A percentile compares a stretch with the other conserved stretches of the same genome.
phyloP scores from a whole-genome alignment of 2,329 filamentous ascomycete species.

The Penicillium sp. region DNA sequence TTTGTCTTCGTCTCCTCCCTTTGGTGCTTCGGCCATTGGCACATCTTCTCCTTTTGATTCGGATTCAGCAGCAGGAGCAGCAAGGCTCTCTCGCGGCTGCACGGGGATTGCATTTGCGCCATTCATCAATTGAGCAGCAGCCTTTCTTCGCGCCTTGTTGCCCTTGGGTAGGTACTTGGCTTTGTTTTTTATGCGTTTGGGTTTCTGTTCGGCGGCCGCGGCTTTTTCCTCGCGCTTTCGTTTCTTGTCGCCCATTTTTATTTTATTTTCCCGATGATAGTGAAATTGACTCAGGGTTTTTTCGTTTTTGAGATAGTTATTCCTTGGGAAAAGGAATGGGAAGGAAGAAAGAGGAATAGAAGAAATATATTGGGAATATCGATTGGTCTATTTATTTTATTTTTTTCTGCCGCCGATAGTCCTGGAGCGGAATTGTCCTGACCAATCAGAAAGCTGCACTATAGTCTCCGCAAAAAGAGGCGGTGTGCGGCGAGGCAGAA shows the following conservation, averaged over 20 bases:
- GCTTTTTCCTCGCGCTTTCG: constrained; percentile 34
- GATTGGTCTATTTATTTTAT: not conserved
- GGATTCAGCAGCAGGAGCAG: not conserved
- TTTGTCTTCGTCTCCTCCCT: constrained; percentile 1
- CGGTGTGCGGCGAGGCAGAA: constrained; percentile 68
- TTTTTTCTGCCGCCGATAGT: not conserved
- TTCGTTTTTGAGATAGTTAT: not conserved
- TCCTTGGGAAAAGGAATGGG: not conserved
- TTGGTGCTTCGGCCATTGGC: not conserved
- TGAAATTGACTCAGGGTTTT: not conserved
- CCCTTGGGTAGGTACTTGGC: constrained; percentile 25
- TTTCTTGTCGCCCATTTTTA: constrained; percentile 35
- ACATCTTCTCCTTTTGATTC: not conserved
- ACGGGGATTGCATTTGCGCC: constrained; percentile 14
- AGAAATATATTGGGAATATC: not conserved
- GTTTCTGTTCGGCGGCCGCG: constrained; percentile 28
- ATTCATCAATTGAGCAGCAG: constrained; percentile 12
- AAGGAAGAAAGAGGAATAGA: not conserved
- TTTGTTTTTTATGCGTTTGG: constrained; percentile 14
- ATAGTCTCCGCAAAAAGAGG: constrained; percentile 56
- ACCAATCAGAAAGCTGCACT: constrained; percentile 48
- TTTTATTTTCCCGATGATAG: not conserved
- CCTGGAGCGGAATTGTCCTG: not conserved
- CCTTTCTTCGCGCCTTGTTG: constrained; percentile 20
- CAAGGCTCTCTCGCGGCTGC: constrained; percentile 2